A percentile compares a stretch with the other conserved stretches of the same genome.
Evolutionary conservation across 495 filamentous ascomycete genomes (phyloP).

Genomic region (Pseudomonodictys pantanalensis): DNA sequence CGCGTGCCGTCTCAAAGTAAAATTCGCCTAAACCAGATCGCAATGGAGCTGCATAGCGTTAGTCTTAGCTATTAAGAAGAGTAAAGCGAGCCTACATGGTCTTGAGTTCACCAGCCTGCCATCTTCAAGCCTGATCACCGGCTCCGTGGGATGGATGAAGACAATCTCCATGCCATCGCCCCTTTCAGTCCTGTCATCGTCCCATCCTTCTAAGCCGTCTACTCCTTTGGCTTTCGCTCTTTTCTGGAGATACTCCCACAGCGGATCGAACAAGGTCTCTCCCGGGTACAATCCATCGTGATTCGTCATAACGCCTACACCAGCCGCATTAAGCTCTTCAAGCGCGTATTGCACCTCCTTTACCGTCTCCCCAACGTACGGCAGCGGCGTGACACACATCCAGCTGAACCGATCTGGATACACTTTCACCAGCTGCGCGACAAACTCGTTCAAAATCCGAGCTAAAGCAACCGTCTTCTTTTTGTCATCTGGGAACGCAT

Average conservation of each 20-base stretch:
- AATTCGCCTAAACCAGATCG: conserved; percentile 33
- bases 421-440: conserved; percentile 7
- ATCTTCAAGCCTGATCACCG: conserved; percentile 19
- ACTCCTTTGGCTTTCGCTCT: too few species aligned
- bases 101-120: conserved; percentile 26
- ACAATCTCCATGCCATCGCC: conserved; percentile 17
- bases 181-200: too few species aligned
- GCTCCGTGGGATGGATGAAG: conserved; percentile 35
- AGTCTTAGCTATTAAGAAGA: not conserved
- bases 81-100: conserved; percentile 21
- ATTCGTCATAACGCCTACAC: conserved; percentile 32
- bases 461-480: conserved; percentile 28
- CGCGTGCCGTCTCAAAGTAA: conserved; percentile 37
- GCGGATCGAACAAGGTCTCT: conserved; percentile 16
- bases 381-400: conserved; percentile 27
- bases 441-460: conserved; percentile 32
- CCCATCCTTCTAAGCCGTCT: too few species aligned
- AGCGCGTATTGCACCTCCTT: conserved; percentile 31
- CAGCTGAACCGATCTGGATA: conserved; percentile 32
- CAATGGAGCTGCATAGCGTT: conserved; percentile 18
- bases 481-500: conserved; percentile 27
- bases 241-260: conserved; percentile 28
- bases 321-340: conserved; percentile 27
- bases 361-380: conserved; percentile 28
- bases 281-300: conserved; percentile 35